These are phyloP conservation scores for Phylloporus rhodoxanthus DNA, from an alignment of 768 basidiomycete species.

Conservation along the genomic window DNA sequence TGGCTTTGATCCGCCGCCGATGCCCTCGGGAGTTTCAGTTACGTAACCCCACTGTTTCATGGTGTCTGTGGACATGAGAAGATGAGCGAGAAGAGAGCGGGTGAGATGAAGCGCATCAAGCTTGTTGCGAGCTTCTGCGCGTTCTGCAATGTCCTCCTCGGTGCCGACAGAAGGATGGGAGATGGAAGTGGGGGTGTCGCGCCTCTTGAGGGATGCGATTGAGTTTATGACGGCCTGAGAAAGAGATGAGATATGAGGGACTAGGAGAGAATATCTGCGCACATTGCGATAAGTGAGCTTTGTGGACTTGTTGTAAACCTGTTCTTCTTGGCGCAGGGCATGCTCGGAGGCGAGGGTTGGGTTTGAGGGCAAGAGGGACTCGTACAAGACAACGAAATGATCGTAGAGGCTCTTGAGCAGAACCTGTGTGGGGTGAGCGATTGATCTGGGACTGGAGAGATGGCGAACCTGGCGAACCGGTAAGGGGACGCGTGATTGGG, in stretches of 20 bases:
- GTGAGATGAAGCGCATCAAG: constrained; percentile 51
- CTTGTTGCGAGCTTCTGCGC: constrained; percentile 49
- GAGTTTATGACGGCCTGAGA: constrained; percentile 47
- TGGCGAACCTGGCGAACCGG: constrained; percentile 64
- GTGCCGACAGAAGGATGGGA: constrained; percentile 76
- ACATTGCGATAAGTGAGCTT: constrained; percentile 84
- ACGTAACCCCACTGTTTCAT: constrained; percentile 69
- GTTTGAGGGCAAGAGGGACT: constrained; percentile 44
- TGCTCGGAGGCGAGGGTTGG: constrained; percentile 69
- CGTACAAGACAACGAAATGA: constrained; percentile 67
- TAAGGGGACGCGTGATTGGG: constrained; percentile 64
- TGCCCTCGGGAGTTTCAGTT: constrained; percentile 56
- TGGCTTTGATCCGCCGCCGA: constrained; percentile 63
- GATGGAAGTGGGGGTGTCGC: constrained; percentile 48
- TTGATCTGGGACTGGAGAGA: no score
- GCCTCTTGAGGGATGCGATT: constrained; percentile 47
- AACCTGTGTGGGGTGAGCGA: constrained; percentile 36
- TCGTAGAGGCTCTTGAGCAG: constrained; percentile 73
- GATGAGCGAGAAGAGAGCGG: constrained; percentile 45
- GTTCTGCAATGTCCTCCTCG: constrained; percentile 53
- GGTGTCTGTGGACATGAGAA: constrained; percentile 53
- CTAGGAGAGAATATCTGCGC: constrained; percentile 17
- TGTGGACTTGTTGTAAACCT: constrained; percentile 67
- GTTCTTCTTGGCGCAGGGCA: constrained; percentile 74
- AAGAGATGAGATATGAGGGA: constrained; percentile 10